These are phyloP conservation scores for Flaveria brownii DNA, from an alignment of 129 eudicot species.

Conservation along the genomic window DNA sequence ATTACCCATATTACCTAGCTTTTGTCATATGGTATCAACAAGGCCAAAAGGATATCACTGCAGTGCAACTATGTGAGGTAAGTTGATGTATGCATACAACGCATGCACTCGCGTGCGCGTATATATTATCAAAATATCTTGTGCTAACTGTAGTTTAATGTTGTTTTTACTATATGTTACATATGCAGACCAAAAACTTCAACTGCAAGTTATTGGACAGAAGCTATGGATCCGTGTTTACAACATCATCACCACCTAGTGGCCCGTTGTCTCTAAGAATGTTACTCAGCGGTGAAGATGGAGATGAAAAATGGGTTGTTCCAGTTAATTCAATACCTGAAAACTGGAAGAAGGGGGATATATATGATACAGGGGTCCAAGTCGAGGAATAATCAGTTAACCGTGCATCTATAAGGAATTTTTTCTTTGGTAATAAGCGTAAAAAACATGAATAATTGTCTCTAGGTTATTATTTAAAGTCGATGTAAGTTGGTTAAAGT, in stretches of 20 bases:
- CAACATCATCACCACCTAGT: conserved; percentile 70
- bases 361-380: conserved; percentile 84
- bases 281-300: conserved; percentile 71
- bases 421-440: conserved; percentile 18
- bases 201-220: conserved; percentile 71
- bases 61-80: conserved; percentile 89
- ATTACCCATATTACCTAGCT: conserved; percentile 71
- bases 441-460: conserved; percentile 20
- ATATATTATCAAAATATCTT: background rate
- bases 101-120: background rate
- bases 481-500: conserved; percentile 4
- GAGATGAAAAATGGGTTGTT: conserved; percentile 72
- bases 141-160: background rate
- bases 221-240: conserved; percentile 82
- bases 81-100: background rate
- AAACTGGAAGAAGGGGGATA: conserved; percentile 72
- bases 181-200: conserved; percentile 57
- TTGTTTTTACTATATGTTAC: background rate
- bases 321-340: conserved; percentile 65
- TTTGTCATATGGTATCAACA: conserved; percentile 79
- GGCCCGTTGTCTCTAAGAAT: conserved; percentile 71
- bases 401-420: background rate
- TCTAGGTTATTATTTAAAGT: conserved; percentile 5
- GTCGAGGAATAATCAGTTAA: conserved; percentile 34
- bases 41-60: conserved; percentile 74